Evolutionary conservation across 1,284 basidiomycete species (phyloP).

Genomic region (Tetrapyrgos nigripes): DNA sequence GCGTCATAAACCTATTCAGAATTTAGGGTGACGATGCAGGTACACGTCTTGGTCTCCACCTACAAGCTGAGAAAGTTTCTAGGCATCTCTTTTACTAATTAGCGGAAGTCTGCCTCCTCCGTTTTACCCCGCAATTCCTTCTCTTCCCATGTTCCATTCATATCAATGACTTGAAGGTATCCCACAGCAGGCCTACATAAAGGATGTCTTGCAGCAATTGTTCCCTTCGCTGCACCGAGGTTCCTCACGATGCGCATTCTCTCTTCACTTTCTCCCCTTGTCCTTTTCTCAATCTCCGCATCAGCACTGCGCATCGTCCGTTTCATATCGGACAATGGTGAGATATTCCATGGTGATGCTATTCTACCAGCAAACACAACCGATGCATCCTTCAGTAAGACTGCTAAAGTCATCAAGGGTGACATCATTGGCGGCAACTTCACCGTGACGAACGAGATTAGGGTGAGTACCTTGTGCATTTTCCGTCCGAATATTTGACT

Average conservation of each 20-base stretch:
- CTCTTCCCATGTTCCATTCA: neutral
- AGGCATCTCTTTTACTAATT: neutral
- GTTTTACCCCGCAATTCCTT: neutral
- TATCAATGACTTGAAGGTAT: neutral
- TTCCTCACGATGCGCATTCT: constrained; percentile 15
- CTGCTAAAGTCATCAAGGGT: constrained; percentile 42
- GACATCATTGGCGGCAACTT: constrained; percentile 44
- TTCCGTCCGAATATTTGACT: neutral
- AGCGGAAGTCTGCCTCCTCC: neutral
- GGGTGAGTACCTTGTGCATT: constrained; percentile 27
- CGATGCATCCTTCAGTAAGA: constrained; percentile 44
- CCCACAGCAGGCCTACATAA: neutral
- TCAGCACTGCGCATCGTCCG: constrained; percentile 46
- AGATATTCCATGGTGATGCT: constrained; percentile 46
- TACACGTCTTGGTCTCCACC: neutral
- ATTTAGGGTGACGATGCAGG: neutral
- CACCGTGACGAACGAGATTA: constrained; percentile 41
- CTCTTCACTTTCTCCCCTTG: constrained; percentile 3
- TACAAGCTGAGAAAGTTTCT: neutral
- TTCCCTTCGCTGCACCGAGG: neutral
- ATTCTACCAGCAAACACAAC: constrained; percentile 37
- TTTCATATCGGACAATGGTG: constrained; percentile 46
- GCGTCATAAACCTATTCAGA: neutral
- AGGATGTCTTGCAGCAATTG: neutral
- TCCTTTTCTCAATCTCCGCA: constrained; percentile 25